Evolutionary conservation across 805 yeast species (phyloP), one percentile per base, ranked within the genome.

Genomic region (Scheffersomyces spartinae): DNA sequence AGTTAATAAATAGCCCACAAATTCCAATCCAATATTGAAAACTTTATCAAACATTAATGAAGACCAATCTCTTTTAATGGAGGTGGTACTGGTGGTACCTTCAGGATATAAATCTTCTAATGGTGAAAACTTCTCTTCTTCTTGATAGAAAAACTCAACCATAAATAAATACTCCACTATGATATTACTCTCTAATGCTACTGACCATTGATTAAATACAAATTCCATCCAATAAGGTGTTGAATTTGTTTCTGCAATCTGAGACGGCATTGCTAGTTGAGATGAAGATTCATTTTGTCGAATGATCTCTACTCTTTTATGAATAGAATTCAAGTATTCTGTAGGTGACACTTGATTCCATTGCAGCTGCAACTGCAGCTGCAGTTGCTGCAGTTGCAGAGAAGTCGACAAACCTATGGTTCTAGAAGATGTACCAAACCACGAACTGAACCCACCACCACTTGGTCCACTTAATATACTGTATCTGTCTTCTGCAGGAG

Each of bases 241-340:
- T 3, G 74, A 73, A 27, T 74, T 75, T 9, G 75, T 68, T 47
- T 85, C 95, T 0, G 95, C 94, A 18, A 83, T 80, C 42, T 80
- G 86, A 1, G 86, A 82, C 4, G 80, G 71, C 56, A 85, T 71
- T 0, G 78, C 86, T 1, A 78, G 61, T 24, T 70, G 68, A 33
- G 25, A 13, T 32, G 32, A 9, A 21, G 29, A 9, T 19, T 11
- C 22, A 23, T 27, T 11, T 28, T 31, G 17, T 9, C 7, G 18
- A 17, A 17, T 17, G 9, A 8, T 17, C 7, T 17, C 9, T 8
- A 9, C 7, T 9, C 9, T 9, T 7, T 17, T 17, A 17, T 17
- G 7, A 9, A 9, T 8, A 17, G 9, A 7, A 17, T 17, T 7
- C 9, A 9, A 17, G 18, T 8, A 9, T 17, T 9, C 18, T 17